Conservation (phyloP, 2,329 filamentous ascomycete genomes). For the Aspergillus sp. region DNA sequence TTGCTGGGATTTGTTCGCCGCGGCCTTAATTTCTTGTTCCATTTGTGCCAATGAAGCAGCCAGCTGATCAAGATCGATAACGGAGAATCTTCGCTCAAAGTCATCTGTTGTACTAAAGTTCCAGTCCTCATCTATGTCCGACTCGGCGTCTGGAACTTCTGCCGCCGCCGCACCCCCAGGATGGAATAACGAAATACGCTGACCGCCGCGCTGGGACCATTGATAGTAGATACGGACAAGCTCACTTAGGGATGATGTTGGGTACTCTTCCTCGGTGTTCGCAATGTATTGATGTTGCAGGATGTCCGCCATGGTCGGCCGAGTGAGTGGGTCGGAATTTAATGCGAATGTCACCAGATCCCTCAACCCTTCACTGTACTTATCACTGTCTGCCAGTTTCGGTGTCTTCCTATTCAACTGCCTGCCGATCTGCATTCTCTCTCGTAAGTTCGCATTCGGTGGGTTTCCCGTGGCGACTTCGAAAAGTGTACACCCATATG, state of each 20-base stretch:
- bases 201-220: slow-evolving; percentile 50
- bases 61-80: slow-evolving; percentile 47
- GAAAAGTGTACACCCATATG: slow-evolving; percentile 51
- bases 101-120: slow-evolving; percentile 65
- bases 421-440: slow-evolving; percentile 48
- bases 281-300: slow-evolving; percentile 47
- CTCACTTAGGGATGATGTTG: slow-evolving; percentile 45
- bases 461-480: slow-evolving; percentile 52
- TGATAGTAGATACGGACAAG: slow-evolving; percentile 50
- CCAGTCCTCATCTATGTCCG: slow-evolving; percentile 56
- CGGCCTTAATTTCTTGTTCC: slow-evolving; percentile 42
- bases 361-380: slow-evolving; percentile 46
- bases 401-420: slow-evolving; percentile 44
- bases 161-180: slow-evolving; percentile 59
- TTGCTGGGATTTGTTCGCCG: slow-evolving; percentile 20
- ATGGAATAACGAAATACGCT: slow-evolving; percentile 59
- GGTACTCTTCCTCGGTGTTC: slow-evolving; percentile 43
- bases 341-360: slow-evolving; percentile 47
- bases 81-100: slow-evolving; percentile 55
- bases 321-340: slow-evolving; percentile 42
- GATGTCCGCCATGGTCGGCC: slow-evolving; percentile 49
- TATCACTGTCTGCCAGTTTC: slow-evolving; percentile 40
- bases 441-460: slow-evolving; percentile 48
- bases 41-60: slow-evolving; percentile 47
- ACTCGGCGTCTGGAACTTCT: slow-evolving; percentile 46